Evolutionary conservation across 78 protist genomes (phyloP).

Genomic region (Creolimax fragrantissima): DNA sequence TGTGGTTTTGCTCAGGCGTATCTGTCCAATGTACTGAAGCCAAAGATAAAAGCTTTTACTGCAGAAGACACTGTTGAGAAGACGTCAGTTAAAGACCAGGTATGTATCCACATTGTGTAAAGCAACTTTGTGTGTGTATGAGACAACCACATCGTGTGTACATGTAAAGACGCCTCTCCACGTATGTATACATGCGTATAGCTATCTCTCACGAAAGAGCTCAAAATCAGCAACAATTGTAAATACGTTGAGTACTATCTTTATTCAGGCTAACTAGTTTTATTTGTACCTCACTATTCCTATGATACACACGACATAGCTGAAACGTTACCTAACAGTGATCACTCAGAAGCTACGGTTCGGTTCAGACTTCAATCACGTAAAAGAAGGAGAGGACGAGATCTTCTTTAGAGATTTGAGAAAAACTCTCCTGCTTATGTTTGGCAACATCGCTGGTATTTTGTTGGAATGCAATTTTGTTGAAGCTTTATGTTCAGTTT

Average conservation of each 20-base stretch:
- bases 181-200: no score
- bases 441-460: neutral
- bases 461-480: neutral
- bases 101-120: no score
- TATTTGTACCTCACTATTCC: no score
- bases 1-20: neutral
- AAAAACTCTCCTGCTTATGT: neutral
- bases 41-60: neutral
- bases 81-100: neutral
- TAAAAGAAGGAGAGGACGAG: neutral
- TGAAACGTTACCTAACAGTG: neutral
- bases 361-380: neutral
- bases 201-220: no score
- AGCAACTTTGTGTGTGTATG: no score
- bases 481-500: neutral
- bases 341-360: neutral
- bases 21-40: neutral
- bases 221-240: no score
- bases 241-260: no score
- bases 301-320: no score
- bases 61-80: neutral
- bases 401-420: neutral
- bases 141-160: no score
- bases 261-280: no score
- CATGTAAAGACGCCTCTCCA: no score